Evolutionary conservation across 2,329 filamentous ascomycete genomes (phyloP).

Genomic region (Penicillium sp.): DNA sequence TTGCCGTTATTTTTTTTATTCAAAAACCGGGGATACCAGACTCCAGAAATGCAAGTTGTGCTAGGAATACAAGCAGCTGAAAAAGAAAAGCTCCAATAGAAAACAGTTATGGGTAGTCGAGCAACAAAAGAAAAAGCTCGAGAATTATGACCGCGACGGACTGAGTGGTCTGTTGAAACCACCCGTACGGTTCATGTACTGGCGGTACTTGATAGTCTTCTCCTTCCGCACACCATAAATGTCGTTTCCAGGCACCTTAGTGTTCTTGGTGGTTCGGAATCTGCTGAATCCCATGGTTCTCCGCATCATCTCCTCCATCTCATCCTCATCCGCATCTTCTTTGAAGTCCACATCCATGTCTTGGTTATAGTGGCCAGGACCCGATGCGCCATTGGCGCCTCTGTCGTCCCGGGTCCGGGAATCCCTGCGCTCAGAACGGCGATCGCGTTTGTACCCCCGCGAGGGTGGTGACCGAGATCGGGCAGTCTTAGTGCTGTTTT

Average conservation of each 20-base stretch:
- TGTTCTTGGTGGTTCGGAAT: constrained; percentile 82
- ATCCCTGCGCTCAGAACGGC: constrained; percentile 31
- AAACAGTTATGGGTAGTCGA: not conserved
- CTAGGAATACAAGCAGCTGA: constrained; percentile 9
- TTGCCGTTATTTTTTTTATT: constrained; percentile 6
- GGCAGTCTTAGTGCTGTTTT: constrained; percentile 35
- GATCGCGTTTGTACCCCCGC: constrained; percentile 32
- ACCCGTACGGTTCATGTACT: constrained; percentile 71
- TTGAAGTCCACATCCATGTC: constrained; percentile 43
- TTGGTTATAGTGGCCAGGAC: constrained; percentile 27
- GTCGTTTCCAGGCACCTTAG: constrained; percentile 82
- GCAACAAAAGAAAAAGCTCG: constrained; percentile 1
- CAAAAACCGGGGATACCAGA: constrained; percentile 20
- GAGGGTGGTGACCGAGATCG: constrained; percentile 33
- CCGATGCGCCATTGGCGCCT: constrained; percentile 23
- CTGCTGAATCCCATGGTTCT: constrained; percentile 84
- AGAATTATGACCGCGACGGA: constrained; percentile 35
- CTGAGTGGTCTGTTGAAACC: constrained; percentile 50
- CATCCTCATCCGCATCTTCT: constrained; percentile 53
- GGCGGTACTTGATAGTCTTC: constrained; percentile 89
- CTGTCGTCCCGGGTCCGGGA: constrained; percentile 20
- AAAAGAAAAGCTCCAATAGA: not conserved
- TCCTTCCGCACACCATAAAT: constrained; percentile 78
- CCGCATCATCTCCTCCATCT: constrained; percentile 67
- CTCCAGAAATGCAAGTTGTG: constrained; percentile 31